phyloP scores from a whole-genome alignment of 2,329 filamentous ascomycete genomes.

The Penicillium sp. region DNA sequence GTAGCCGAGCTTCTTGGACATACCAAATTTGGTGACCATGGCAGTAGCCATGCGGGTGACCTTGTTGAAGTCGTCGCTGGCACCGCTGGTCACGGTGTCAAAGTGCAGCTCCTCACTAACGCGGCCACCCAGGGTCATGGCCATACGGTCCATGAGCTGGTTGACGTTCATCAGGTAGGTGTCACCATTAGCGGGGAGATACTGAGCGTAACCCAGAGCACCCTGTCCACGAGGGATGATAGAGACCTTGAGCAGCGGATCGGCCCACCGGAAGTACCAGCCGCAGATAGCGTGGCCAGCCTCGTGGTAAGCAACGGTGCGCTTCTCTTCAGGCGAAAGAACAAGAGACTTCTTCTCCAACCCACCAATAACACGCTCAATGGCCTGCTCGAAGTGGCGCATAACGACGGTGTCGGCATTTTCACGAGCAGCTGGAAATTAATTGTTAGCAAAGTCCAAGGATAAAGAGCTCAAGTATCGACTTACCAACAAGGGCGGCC shows the following conservation, averaged over 20 bases:
- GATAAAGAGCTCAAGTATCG: not conserved
- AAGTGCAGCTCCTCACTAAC: slow-evolving; percentile 97
- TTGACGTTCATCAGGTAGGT: slow-evolving; percentile 94
- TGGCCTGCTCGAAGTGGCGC: slow-evolving; percentile 93
- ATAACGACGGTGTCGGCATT: slow-evolving; percentile 82
- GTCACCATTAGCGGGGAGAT: slow-evolving; percentile 80
- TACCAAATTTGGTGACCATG: slow-evolving; percentile 99
- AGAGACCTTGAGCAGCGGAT: slow-evolving; percentile 95
- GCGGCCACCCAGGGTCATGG: slow-evolving; percentile 95
- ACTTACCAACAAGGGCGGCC: slow-evolving; percentile 88
- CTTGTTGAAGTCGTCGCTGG: slow-evolving; percentile 97
- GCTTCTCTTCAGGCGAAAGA: slow-evolving; percentile 90
- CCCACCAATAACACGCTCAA: slow-evolving; percentile 94
- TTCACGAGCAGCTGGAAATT: slow-evolving; percentile 71
- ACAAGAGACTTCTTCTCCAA: slow-evolving; percentile 97
- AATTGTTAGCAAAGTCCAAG: slow-evolving; percentile 45
- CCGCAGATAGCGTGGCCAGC: slow-evolving; percentile 97
- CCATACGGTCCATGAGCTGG: slow-evolving; percentile 99
- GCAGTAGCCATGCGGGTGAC: slow-evolving; percentile 92
- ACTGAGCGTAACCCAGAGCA: slow-evolving; percentile 93
- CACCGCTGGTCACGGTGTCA: slow-evolving; percentile 91
- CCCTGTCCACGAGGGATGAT: slow-evolving; percentile 97
- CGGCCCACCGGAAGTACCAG: slow-evolving; percentile 96
- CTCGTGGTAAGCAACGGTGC: slow-evolving; percentile 95
- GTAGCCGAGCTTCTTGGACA: slow-evolving; percentile 92